A percentile compares a stretch with the other conserved stretches of the same genome.
Evolutionary conservation across 2,329 filamentous ascomycete species (phyloP).

Genomic region (Onygenales sp.): DNA sequence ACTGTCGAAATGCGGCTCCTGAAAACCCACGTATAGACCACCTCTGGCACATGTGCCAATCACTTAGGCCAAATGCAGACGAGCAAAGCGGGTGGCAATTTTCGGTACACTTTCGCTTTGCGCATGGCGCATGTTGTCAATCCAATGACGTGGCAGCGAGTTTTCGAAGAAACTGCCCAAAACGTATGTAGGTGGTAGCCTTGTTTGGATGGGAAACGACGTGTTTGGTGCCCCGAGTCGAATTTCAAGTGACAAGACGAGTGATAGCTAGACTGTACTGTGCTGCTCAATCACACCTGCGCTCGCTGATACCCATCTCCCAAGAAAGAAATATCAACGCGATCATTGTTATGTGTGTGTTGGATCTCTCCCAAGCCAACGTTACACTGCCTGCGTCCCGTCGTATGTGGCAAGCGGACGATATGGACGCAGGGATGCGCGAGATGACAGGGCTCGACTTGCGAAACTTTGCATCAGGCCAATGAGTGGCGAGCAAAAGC

Average conservation of each 20-base stretch:
- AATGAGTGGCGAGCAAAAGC: slow-evolving; percentile 21
- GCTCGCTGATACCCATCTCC: slow-evolving; percentile 40
- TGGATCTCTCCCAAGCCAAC: slow-evolving; percentile 2
- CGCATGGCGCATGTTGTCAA: neutral
- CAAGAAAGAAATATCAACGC: slow-evolving; percentile 8
- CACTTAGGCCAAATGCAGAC: neutral
- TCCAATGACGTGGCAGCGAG: neutral
- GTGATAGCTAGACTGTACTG: slow-evolving; percentile 14
- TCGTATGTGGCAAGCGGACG: slow-evolving; percentile 8
- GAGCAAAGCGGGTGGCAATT: neutral
- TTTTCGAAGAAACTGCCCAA: neutral
- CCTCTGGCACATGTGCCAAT: neutral
- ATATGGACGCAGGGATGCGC: neutral
- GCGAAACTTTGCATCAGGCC: slow-evolving; percentile 21
- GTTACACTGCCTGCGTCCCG: slow-evolving; percentile 22
- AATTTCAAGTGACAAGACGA: neutral
- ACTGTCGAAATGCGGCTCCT: neutral
- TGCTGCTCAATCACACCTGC: slow-evolving; percentile 40
- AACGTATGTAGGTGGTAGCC: neutral
- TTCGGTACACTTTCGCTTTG: neutral
- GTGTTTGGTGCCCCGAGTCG: too few relatives aligned
- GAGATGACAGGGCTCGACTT: slow-evolving; percentile 50
- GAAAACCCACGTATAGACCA: neutral
- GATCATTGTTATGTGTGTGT: slow-evolving; percentile 10
- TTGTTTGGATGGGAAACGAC: too few relatives aligned